Evolutionary conservation across 441 rosid species (phyloP), one percentile per base, ranked within the genome.

Genomic region (Pelargonium cotyledonis): DNA sequence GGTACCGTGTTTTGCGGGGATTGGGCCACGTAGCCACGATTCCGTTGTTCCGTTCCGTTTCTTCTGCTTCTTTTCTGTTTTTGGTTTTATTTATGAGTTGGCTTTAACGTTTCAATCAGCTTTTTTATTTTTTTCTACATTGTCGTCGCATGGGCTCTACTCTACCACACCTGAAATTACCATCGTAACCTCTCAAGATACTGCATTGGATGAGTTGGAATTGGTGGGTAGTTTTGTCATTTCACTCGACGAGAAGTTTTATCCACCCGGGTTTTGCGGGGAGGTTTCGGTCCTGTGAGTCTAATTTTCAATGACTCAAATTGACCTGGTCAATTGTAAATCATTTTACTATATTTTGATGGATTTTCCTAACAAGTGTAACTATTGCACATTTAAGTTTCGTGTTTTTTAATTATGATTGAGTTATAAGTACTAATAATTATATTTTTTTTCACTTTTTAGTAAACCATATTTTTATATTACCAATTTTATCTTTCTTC

Each of bases 201-300:
- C 0, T n/a, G 10, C 6, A 6, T 26, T 5, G 29, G 41, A 2
- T 9, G 1, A 0, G 1, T 3, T 16, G 12, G 0, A 1, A 1
- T 8, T 3, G 0, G 69, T 3, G 73, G 67, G 67, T 18, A 53
- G 57, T 72, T 44, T 63, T 21, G 78, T 75, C 66, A 75, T 66
- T 75, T 62, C 62, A 12, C 4, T 18, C 6, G 0, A 2, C 0
- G 8, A 8, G 16, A 10, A 61, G 68, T 65, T 62, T 64, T 15
- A 23, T 65, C 65, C 43, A 1, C 16, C 78, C 80, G 65, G 61
- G 65, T 60, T 35, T 77, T 67, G 70, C 75, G 83, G 78, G 43
- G 80, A 67, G 40, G 73, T 72, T 80, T 72, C 57, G 2, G 70
- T 5, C 66, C 2, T 19, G n/a, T n/a, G n/a, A n/a, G n/a, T n/a